Base-by-base conservation (phyloP, 2,329 filamentous ascomycete genomes). In the Trichoderma brevicompactum region DNA sequence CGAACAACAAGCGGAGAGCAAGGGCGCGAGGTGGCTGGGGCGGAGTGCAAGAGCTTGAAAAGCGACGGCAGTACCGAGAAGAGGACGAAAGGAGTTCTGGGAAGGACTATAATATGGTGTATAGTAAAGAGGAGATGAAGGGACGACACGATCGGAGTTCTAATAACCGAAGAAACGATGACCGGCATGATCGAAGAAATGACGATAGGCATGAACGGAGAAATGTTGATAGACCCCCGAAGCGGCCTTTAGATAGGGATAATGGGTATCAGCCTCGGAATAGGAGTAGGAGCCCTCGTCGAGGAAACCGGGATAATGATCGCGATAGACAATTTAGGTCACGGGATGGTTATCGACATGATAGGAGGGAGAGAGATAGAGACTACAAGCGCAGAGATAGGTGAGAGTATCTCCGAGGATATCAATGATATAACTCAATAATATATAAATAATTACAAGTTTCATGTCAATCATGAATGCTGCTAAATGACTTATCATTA, bases 31-130 rank as follows among this genome's bases (percentile, higher is more conserved):
- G 92, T 61, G 95, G 95, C 7, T 99, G 96, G 81, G 95, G 95
- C 69, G 95, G 95, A 65, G 92, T 98, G 38, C 87, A 89, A 65
- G 89, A 90, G 68, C 81, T 99, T 66, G 94, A 98, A 79, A 95
- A 93, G 82, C 91, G 92, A 79, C 87, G 91, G 65, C 95, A 98
- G 72, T 99, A 98, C 75, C 86, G 92, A 67, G 86, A 87, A n/a
- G 84, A 89, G 41, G 85, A 86, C 23, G 81, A 83, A 15, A 76
- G 78, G 64, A 74, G 68, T 12, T 72, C 75, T 2, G 77, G 76
- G 8, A 76, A 84, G 59, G 81, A 83, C 28, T 96, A 96, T 74
- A 85, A 86, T 62, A 93, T 96, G 87, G 88, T 97, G 0, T 92
- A 96, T 74, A 90, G 92, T 67, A 88, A 90, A 62, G 85, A 90